Evolutionary conservation across 257 asterid genomes (phyloP).

Genomic region (Fraxinus cuspidata): DNA sequence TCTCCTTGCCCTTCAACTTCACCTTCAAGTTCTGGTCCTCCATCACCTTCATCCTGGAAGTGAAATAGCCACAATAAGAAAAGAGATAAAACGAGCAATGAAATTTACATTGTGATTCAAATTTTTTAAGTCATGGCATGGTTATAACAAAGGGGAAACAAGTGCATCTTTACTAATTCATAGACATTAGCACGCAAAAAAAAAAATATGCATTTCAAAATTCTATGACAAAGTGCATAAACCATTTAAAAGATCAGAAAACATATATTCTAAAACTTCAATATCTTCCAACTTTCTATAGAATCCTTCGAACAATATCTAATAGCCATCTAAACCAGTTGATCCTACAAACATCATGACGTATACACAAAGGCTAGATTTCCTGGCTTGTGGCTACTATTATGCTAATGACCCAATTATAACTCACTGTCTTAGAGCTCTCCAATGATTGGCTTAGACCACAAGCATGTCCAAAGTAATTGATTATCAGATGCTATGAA

Average conservation of each 20-base stretch:
- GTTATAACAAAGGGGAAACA: neutral
- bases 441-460: neutral
- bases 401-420: neutral
- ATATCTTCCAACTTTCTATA: neutral
- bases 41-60: conserved; percentile 72
- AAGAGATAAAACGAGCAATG: conserved; percentile 13
- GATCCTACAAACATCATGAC: neutral
- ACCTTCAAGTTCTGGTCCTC: conserved; percentile 48
- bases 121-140: neutral
- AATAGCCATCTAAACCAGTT: neutral
- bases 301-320: neutral
- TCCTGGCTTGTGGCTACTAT: neutral
- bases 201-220: neutral
- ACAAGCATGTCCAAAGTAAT: neutral
- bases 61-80: neutral
- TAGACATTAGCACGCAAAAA: neutral
- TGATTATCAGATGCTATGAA: neutral
- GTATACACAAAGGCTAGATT: neutral
- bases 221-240: neutral
- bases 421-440: neutral
- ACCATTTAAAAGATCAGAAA: neutral
- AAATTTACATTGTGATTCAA: conserved; percentile 8
- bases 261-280: neutral
- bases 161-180: neutral
- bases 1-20: conserved; percentile 69